These are phyloP conservation scores for Bipolaris cookei DNA, from an alignment of 2,329 filamentous ascomycete genomes.

Conservation along the genomic window DNA sequence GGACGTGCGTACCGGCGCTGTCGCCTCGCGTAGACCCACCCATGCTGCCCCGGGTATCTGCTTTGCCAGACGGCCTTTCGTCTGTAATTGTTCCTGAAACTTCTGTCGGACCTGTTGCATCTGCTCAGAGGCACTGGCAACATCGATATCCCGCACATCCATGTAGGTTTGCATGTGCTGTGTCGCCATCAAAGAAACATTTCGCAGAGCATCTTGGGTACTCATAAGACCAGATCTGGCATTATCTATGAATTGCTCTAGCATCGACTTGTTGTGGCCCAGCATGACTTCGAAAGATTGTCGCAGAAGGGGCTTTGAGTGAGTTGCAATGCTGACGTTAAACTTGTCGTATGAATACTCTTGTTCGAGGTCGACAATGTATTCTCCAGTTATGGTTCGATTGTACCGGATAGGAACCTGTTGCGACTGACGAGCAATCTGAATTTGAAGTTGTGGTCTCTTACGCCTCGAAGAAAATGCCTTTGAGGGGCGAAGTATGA, in stretches of 20 bases:
- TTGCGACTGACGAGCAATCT: constrained; percentile 53
- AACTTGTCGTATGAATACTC: constrained; percentile 58
- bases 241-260: constrained; percentile 30
- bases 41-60: constrained; percentile 32
- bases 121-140: constrained; percentile 5
- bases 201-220: constrained; percentile 28
- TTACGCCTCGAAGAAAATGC: constrained; percentile 50
- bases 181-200: constrained; percentile 28
- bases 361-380: constrained; percentile 58
- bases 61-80: constrained; percentile 16
- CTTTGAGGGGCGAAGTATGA: constrained; percentile 59
- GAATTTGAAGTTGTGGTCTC: constrained; percentile 58
- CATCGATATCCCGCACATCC: constrained; percentile 9
- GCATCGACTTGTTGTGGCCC: constrained; percentile 40
- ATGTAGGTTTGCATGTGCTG: constrained; percentile 19
- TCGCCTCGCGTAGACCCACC: constrained; percentile 30
- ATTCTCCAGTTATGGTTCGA: constrained; percentile 60
- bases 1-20: constrained; percentile 37
- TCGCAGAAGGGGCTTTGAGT: constrained; percentile 46
- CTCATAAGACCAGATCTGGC: constrained; percentile 27
- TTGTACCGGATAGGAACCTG: constrained; percentile 55
- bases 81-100: constrained; percentile 15
- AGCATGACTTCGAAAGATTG: constrained; percentile 44
- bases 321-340: constrained; percentile 55
- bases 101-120: constrained; percentile 17